Conservation (phyloP, 2,329 filamentous ascomycete genomes). For the Macrophomina phaseolina region DNA sequence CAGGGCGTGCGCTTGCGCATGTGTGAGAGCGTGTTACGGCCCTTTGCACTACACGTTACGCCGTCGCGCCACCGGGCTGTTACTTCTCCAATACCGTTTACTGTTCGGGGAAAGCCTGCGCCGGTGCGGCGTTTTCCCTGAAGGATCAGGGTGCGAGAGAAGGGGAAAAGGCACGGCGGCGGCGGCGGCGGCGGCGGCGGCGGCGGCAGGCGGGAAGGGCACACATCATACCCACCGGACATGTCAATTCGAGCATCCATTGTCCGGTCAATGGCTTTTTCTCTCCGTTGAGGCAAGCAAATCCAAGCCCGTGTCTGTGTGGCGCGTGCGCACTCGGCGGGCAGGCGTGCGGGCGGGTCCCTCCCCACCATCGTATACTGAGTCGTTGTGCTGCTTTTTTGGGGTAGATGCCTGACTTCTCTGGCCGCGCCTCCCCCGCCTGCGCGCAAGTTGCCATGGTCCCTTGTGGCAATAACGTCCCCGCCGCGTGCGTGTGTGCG, state of each 20-base stretch:
- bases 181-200: background rate
- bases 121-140: background rate
- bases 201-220: background rate
- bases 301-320: background rate
- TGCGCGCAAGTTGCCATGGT: background rate
- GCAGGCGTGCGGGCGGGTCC: background rate
- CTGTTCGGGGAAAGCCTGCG: background rate
- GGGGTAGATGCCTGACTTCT: background rate
- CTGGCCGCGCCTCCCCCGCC: background rate
- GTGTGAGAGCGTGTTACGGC: background rate
- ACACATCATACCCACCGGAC: background rate
- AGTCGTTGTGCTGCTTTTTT: background rate
- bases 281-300: background rate
- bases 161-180: background rate
- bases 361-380: background rate
- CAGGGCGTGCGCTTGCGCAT: background rate
- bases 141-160: background rate
- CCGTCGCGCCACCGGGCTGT: slow-evolving; percentile 6
- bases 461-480: background rate
- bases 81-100: slow-evolving; percentile 1
- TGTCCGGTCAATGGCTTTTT: background rate
- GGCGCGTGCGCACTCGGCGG: background rate
- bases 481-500: background rate
- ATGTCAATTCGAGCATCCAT: background rate
- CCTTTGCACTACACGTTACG: background rate